Evolutionary conservation across 148 eudicot species (phyloP), one percentile per base, ranked within the genome.

Genomic region (Vaccinium darrowii): DNA sequence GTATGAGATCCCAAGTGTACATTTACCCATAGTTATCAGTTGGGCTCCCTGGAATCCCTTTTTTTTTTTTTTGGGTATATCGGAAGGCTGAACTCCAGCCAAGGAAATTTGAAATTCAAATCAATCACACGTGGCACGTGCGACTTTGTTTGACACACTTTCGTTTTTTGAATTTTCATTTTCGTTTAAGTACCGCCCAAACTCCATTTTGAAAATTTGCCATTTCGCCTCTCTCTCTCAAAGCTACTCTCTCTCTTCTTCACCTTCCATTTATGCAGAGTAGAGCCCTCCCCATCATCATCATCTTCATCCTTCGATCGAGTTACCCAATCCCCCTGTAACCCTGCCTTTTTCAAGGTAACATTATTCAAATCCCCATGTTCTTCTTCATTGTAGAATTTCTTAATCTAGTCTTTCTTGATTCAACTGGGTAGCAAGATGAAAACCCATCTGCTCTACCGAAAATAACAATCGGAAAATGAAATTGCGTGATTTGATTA

Each of bases 121-220:
- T 63, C 71, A 2, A 5, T 2, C 36, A 27, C 15, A 0, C 33
- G 43, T n/a, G 25, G 25, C 60, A 30, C 30, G 53, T 76, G 23
- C 57, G 7, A 27, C 16, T 0, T 16, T 33, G 15, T 36, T 36
- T 2, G 39, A 36, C 39, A 33, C 3, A 36, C 8, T 30, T 60
- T 53, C 6, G 19, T 63, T 49, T 69, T 58, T 58, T 19, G 1
- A 56, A 72, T 82, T 83, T 25, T 33, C 50, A 83, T 21, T 30
- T 69, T 5, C 54, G 80, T 82, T 71, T 71, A 54, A 85, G 60
- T 63, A 76, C 84, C 87, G 87, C 89, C 87, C 87, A 85, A 78
- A 53, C 82, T 88, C 82, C 83, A 85, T 72, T 88, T 87, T 21
- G 63, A 82, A 87, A 82, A 71, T 82, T 85, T 54, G 87, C 89